Evolutionary conservation across 148 eudicot species (phyloP).

Genomic region (Chenopodium suecicum): DNA sequence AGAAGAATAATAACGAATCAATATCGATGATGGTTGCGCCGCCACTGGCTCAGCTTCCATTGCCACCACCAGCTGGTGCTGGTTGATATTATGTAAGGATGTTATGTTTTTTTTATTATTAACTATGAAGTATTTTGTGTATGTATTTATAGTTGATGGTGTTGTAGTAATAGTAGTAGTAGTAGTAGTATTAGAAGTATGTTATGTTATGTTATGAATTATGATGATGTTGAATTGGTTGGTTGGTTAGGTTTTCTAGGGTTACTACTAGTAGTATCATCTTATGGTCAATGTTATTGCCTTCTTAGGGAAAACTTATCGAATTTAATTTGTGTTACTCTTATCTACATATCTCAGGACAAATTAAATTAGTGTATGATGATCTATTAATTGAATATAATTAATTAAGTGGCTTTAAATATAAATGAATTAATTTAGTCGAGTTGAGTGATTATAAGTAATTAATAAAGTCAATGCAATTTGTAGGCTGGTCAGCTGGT

Average conservation of each 20-base stretch:
- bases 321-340: neutral
- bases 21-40: neutral
- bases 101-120: too few species aligned
- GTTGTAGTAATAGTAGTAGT: neutral
- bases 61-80: neutral
- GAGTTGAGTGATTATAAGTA: too few species aligned
- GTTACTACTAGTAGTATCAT: neutral
- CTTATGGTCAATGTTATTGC: neutral
- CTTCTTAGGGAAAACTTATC: neutral
- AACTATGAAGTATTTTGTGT: neutral
- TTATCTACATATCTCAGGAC: neutral
- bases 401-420: too few species aligned
- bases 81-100: neutral
- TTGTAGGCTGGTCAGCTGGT: too few species aligned
- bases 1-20: slow-evolving; percentile 3
- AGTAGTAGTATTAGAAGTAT: too few species aligned
- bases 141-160: neutral
- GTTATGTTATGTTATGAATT: neutral
- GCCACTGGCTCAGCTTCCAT: neutral
- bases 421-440: too few species aligned
- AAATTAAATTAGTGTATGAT: neutral
- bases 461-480: too few species aligned
- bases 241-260: neutral
- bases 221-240: neutral
- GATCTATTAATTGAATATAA: neutral